Conservation (phyloP, 306 rosid species). For the Cucurbita pepo region DNA sequence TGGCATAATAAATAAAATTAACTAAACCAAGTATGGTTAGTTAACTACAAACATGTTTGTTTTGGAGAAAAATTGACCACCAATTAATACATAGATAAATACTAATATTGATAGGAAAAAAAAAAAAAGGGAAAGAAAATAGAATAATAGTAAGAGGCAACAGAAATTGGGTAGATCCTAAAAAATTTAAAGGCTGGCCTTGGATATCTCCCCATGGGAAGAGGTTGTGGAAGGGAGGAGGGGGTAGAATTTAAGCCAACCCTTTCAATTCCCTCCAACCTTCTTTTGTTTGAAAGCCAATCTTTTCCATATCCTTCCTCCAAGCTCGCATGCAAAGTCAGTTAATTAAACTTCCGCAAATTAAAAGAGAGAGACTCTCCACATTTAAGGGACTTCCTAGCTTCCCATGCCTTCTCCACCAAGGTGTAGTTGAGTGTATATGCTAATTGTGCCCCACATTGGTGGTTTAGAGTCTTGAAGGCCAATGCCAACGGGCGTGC, state of each 20-base stretch:
- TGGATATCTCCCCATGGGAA: constrained; percentile 26
- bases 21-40: too few species aligned
- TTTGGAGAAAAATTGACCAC: too few species aligned
- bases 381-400: neutral
- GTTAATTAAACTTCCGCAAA: neutral
- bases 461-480: neutral
- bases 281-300: constrained; percentile 6
- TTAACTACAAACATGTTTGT: too few species aligned
- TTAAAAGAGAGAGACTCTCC: neutral
- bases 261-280: constrained; percentile 8
- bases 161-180: neutral
- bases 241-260: neutral
- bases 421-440: neutral
- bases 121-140: too few species aligned
- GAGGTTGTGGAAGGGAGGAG: constrained; percentile 9
- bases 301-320: neutral
- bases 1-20: too few species aligned
- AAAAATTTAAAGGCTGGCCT: constrained; percentile 42
- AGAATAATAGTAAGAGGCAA: neutral
- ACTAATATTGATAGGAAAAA: too few species aligned
- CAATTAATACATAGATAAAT: too few species aligned
- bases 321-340: neutral
- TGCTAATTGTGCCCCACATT: neutral
- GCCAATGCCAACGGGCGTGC: constrained; percentile 62
- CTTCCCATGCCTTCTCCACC: neutral